Conservation (phyloP, 2,329 filamentous ascomycete species). For the Clarireedia hainanense region DNA sequence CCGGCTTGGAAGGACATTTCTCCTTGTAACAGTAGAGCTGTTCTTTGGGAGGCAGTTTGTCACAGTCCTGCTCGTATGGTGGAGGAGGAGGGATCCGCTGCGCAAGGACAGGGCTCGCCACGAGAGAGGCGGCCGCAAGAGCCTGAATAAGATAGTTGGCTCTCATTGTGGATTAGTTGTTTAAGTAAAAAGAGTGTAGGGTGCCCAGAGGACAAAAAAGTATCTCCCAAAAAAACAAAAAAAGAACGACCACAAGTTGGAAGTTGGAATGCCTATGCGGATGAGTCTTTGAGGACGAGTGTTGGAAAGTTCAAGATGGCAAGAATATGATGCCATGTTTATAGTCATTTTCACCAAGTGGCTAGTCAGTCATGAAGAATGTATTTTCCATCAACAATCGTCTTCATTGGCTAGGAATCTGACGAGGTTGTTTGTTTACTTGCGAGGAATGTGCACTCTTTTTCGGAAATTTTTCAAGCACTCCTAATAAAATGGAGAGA, state of each 20-base stretch:
- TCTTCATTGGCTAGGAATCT: neutral
- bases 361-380: neutral
- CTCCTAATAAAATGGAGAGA: neutral
- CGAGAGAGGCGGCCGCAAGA: neutral
- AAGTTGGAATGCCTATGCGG: neutral
- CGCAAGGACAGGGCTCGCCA: too few species aligned
- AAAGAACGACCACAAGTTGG: neutral
- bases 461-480: neutral
- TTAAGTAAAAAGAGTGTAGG: neutral
- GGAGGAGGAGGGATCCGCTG: too few species aligned
- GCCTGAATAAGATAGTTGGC: neutral
- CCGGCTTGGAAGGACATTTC: too few species aligned
- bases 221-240: neutral
- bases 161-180: neutral
- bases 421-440: neutral
- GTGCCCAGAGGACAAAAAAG: neutral
- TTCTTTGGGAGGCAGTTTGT: too few species aligned
- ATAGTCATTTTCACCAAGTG: neutral
- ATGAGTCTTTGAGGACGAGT: neutral
- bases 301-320: neutral
- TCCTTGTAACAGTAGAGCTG: too few species aligned
- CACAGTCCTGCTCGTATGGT: too few species aligned
- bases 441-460: neutral
- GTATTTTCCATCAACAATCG: neutral
- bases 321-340: neutral